Evolutionary conservation across 2,329 filamentous ascomycete species (phyloP), one percentile per base, ranked within the genome.

Genomic region (Fusarium duplospermum): DNA sequence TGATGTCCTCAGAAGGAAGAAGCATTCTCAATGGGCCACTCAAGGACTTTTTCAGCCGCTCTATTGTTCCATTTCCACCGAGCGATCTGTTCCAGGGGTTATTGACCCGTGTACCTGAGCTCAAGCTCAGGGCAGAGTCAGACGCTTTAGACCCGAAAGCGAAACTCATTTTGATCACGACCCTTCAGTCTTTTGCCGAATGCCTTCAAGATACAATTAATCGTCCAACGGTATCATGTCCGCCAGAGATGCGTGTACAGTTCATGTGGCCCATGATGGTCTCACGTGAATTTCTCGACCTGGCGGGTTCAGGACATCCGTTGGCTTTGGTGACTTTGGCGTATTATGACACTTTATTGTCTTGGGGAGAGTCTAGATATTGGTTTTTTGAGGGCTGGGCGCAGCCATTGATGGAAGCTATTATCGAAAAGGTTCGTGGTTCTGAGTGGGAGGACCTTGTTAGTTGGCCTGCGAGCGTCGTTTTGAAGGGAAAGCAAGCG

Each of bases 331-430:
- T 75, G 0, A 62, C 74, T 14, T n/a, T 74, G 0, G 72, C 72
- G 0, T 74, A 74, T 11, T 74, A 74, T 18, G 64, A 61, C 22
- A 62, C 69, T 10, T 13, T 74, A 2, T 3, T 74, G 8, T 61
- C 40, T 8, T 74, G 72, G 72, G 71, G 47, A 7, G 72, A 72
- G 18, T 54, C 64, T 0, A 18, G 65, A 18, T 74, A 72, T 20
- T 74, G 72, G 72, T 74, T 74, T 18, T 74, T 74, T 40, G 62
- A 74, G n/a, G 59, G 56, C 4, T 74, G 72, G 72, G 62, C 71
- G 0, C 64, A 62, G 6, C n/a, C 62, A 0, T 40, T 74, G n/a
- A 54, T 74, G 4, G 63, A 36, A 6, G 72, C 71, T 4, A 72
- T 74, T 10, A 54, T 74, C 5, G 72, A 74, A 7, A 74, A 66